Evolutionary conservation across 768 basidiomycete species (phyloP), one percentile per base, ranked within the genome.

Genomic region (Leccinum subtestaceum): DNA sequence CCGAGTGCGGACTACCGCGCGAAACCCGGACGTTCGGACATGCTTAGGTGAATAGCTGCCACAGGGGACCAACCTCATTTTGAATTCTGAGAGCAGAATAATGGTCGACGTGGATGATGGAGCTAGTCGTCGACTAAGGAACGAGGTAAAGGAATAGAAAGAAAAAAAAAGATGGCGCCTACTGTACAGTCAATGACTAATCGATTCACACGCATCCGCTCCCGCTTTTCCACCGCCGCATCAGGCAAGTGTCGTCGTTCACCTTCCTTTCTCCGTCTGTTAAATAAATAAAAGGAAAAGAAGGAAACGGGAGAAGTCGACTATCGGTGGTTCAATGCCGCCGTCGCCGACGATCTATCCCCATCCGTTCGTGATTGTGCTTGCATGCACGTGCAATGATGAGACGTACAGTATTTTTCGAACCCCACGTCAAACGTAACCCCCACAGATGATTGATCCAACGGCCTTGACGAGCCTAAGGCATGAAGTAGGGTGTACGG

Each of bases 241-340:
- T 70, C 51, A 49, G 63, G 70, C 56, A 72, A 25, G 62, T 68
- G 9, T 60, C 56, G 65, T 71, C 47, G 64, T 68, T 65, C 62
- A 29, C 17, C 40, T 15, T 40, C n/a, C 40, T 40, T 40, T 40
- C 40, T n/a, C n/a, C 40, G 9, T 40, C 9, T n/a, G 38, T 40
- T 40, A n/a, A 15, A 40, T 17, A 38, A 17, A 38, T 17, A 17
- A 0, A 38, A 31, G 10, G 13, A 15, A 40, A 40, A 40, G 38
- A 17, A 40, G n/a, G n/a, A 36, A 36, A 3, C 34, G 34, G 34
- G 0, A 36, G 34, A 36, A 40, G 38, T 9, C n/a, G n/a, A n/a
- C 3, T n/a, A 40, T 2, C 40, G 40, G n/a, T 40, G 40, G 47
- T 19, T 17, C 25, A 25, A 21, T 13, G 23, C 52, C 46, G 21